A percentile compares a stretch with the other conserved stretches of the same genome.
These are phyloP conservation scores for Neurospora sublineolata DNA, from an alignment of 495 filamentous ascomycete species.

Conservation along the genomic window DNA sequence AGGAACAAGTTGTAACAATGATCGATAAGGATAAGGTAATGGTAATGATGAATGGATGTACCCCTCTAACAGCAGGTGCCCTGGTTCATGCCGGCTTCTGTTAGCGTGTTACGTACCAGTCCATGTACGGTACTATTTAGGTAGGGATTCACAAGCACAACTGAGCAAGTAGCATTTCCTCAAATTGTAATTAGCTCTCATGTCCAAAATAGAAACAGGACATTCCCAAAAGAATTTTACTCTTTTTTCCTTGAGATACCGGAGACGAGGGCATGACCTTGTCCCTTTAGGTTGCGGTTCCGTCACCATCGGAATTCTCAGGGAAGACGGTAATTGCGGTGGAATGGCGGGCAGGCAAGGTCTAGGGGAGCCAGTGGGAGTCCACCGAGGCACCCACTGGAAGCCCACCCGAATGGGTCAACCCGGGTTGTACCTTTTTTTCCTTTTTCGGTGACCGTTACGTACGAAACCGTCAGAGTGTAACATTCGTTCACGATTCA, in stretches of 20 bases:
- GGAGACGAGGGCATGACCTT: not conserved
- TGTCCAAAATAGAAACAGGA: not conserved
- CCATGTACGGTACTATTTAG: not conserved
- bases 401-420: not conserved
- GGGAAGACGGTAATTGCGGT: conserved; percentile 6
- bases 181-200: not conserved
- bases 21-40: not conserved
- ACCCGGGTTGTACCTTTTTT: not conserved
- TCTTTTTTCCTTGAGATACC: not conserved
- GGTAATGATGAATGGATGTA: not conserved
- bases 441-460: not conserved
- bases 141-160: not conserved
- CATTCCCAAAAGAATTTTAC: not conserved
- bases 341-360: not conserved
- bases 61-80: not conserved
- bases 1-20: not conserved
- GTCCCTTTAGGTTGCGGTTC: conserved; percentile 4
- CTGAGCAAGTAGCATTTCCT: not conserved
- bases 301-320: conserved; percentile 18
- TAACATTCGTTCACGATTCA: not conserved
- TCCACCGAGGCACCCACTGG: not conserved
- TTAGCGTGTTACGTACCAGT: not conserved
- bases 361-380: not conserved
- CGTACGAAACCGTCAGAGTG: not conserved
- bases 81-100: not conserved